Conservation (phyloP, 106 monocot species). For the Iris macrosiphon region DNA sequence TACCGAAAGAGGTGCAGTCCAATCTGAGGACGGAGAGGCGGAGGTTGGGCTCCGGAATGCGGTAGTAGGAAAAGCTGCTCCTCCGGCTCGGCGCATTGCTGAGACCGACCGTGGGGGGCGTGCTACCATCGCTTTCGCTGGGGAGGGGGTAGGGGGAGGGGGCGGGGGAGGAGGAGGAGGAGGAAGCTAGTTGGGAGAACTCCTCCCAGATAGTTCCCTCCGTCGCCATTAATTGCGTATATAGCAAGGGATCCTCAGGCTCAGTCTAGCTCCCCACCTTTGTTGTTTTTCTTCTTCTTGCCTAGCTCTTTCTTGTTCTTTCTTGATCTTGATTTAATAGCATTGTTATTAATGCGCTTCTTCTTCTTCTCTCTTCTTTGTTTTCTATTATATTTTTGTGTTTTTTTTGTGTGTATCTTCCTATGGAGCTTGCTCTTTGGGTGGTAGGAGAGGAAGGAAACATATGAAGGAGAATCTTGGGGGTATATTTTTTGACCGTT, state of each 20-base stretch:
- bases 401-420: too few relatives aligned
- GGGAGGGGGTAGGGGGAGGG: too few relatives aligned
- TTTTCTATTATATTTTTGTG: too few relatives aligned
- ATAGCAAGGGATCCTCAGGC: background rate
- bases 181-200: background rate
- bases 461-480: too few relatives aligned
- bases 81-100: background rate
- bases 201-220: slow-evolving; percentile 2
- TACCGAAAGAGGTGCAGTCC: slow-evolving; percentile 43
- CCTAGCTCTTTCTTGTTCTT: background rate
- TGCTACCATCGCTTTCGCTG: background rate
- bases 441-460: too few relatives aligned
- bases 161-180: too few relatives aligned
- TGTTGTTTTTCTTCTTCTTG: background rate
- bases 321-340: too few relatives aligned
- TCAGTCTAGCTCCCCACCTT: slow-evolving; percentile 6
- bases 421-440: too few relatives aligned
- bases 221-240: background rate
- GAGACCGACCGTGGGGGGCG: too few relatives aligned
- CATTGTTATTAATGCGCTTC: background rate
- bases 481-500: too few relatives aligned
- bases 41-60: slow-evolving; percentile 26
- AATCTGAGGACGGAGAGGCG: slow-evolving; percentile 38
- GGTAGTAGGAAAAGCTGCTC: slow-evolving; percentile 34
- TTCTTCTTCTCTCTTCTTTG: background rate